Conservation (phyloP, 176 grass and related monocot genomes). For the Carex kokanica region DNA sequence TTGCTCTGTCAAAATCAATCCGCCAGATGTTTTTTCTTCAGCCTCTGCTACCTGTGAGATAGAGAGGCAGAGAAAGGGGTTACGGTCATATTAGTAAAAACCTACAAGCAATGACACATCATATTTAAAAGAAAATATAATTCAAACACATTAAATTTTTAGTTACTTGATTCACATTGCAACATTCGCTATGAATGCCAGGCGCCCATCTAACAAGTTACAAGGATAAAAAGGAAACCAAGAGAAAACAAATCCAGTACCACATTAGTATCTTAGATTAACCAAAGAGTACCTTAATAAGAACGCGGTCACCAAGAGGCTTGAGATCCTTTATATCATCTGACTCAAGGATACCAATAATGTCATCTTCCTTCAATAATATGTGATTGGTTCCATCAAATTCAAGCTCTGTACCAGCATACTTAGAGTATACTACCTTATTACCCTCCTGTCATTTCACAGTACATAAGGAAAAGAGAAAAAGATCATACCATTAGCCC, state of each 20-base stretch:
- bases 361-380: conserved; percentile 93
- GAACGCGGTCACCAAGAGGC: conserved; percentile 72
- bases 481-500: background rate
- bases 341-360: conserved; percentile 76
- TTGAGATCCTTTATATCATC: conserved; percentile 88
- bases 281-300: conserved; percentile 61
- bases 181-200: background rate
- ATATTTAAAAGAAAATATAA: background rate
- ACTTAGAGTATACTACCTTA: conserved; percentile 79
- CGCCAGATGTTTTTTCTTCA: conserved; percentile 72
- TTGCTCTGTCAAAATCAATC: conserved; percentile 70
- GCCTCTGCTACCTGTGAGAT: conserved; percentile 50
- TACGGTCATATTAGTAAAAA: background rate
- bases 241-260: background rate
- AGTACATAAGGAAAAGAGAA: background rate
- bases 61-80: background rate
- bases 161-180: background rate
- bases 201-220: background rate
- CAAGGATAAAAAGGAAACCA: background rate
- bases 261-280: background rate
- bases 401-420: conserved; percentile 81
- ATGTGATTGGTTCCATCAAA: conserved; percentile 67
- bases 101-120: background rate
- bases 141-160: background rate
- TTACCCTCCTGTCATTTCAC: conserved; percentile 46